Evolutionary conservation across 1,284 basidiomycete species (phyloP).

Genomic region (Cryptococcus jaspeensis): DNA sequence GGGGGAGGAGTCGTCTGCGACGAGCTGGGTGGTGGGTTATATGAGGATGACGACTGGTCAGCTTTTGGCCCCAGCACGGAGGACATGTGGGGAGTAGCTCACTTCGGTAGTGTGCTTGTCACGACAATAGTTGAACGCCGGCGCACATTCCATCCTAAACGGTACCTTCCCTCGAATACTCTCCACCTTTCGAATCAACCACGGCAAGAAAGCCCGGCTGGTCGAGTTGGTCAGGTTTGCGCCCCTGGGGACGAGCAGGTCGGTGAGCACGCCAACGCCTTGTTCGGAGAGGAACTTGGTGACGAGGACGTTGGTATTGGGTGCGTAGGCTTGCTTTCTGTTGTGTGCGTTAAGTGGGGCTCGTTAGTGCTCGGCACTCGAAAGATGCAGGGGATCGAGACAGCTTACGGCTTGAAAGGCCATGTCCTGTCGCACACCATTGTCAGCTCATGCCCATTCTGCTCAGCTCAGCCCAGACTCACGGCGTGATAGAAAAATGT

Average conservation of each 20-base stretch:
- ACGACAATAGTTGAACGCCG: conserved; percentile 88
- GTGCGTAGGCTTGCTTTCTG: conserved; percentile 80
- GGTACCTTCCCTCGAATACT: conserved; percentile 74
- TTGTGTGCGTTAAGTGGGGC: conserved; percentile 58
- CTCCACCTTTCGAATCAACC: conserved; percentile 84
- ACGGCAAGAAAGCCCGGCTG: conserved; percentile 59
- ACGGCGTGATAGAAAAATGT: conserved; percentile 81
- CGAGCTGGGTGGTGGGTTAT: conserved; percentile 38
- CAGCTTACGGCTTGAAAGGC: conserved; percentile 34
- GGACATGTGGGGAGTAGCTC: conserved; percentile 13
- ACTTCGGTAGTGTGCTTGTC: conserved; percentile 64
- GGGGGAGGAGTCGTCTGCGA: conserved; percentile 55
- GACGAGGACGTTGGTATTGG: conserved; percentile 81
- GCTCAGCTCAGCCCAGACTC: conserved; percentile 16
- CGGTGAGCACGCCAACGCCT: conserved; percentile 76
- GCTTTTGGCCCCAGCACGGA: neutral
- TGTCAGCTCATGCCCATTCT: neutral
- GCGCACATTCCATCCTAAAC: conserved; percentile 79
- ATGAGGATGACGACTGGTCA: no score
- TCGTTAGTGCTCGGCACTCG: conserved; percentile 25
- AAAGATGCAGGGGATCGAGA: neutral
- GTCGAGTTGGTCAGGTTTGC: conserved; percentile 38
- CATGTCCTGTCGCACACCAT: conserved; percentile 18
- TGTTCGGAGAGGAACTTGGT: conserved; percentile 82
- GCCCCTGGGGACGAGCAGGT: conserved; percentile 46